Conservation (phyloP, 257 asterid species). For the Solanum chilense region DNA sequence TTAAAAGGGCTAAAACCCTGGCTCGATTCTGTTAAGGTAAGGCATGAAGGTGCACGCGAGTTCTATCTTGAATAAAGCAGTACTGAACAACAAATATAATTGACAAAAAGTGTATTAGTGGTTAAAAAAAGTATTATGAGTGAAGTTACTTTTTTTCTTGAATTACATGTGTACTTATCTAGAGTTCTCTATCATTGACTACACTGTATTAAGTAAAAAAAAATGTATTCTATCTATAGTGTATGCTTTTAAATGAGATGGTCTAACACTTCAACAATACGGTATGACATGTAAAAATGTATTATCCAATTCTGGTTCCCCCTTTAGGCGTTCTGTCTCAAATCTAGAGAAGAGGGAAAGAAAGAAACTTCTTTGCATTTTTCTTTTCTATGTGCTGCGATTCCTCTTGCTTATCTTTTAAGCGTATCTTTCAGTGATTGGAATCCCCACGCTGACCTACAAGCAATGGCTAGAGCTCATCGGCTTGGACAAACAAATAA, state of each 20-base stretch:
- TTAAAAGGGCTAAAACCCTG: neutral
- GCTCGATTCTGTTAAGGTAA: neutral
- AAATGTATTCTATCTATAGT: neutral
- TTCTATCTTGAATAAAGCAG: neutral
- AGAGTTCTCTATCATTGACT: neutral
- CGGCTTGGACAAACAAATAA: conserved; percentile 99
- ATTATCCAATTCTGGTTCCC: neutral
- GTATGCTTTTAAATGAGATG: neutral
- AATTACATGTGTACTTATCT: neutral
- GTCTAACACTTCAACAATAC: neutral
- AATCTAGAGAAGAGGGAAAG: neutral
- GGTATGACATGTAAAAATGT: neutral
- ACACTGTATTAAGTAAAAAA: neutral
- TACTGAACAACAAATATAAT: neutral
- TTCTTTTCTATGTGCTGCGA: neutral
- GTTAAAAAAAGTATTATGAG: neutral
- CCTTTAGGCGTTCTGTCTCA: neutral
- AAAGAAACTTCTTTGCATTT: neutral
- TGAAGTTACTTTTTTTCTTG: neutral
- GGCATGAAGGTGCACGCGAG: neutral
- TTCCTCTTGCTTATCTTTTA: neutral
- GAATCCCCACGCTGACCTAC: conserved; percentile 99
- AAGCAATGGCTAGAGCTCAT: conserved; percentile 99
- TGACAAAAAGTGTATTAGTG: neutral
- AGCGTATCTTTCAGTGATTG: conserved; percentile 67